A percentile compares a stretch with the other conserved stretches of the same genome.
Conservation (phyloP, 2,329 filamentous ascomycete genomes). For the Penicillium frequentans region DNA sequence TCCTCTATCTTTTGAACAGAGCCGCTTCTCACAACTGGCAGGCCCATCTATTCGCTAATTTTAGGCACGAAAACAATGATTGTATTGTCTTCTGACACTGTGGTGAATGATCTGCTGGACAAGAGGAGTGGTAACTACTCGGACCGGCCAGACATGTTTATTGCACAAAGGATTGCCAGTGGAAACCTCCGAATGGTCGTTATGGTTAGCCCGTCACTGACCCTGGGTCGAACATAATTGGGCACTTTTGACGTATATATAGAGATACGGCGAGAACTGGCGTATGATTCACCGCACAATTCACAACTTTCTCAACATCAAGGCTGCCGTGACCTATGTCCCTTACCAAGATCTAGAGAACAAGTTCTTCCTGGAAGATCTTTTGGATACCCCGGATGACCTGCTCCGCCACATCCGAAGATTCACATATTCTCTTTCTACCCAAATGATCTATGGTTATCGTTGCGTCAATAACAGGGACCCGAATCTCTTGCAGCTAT, state of each 20-base stretch:
- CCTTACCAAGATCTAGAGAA: conserved; percentile 59
- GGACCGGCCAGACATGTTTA: conserved; percentile 47
- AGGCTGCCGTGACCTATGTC: conserved; percentile 50
- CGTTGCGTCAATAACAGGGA: conserved; percentile 45
- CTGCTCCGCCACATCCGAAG: conserved; percentile 49
- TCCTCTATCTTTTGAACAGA: no score
- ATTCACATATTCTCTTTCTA: conserved; percentile 52
- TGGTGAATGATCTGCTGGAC: conserved; percentile 55
- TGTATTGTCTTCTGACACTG: conserved; percentile 47
- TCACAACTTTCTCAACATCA: conserved; percentile 51
- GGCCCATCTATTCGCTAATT: conserved; percentile 52
- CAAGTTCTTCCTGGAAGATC: conserved; percentile 51
- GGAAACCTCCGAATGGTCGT: conserved; percentile 30
- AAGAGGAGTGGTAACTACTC: conserved; percentile 53
- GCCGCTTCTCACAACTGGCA: no score
- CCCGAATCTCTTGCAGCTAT: conserved; percentile 45
- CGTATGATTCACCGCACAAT: conserved; percentile 35
- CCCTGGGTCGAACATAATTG: no score
- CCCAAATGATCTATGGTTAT: conserved; percentile 53
- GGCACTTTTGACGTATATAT: background rate
- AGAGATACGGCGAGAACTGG: conserved; percentile 30
- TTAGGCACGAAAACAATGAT: conserved; percentile 51
- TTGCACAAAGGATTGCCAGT: conserved; percentile 40
- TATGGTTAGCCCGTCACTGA: conserved; percentile 24
- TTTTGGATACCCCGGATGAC: conserved; percentile 30